These are phyloP conservation scores for Alternaria sp. DNA, from an alignment of 2,329 filamentous ascomycete species.

Conservation along the genomic window DNA sequence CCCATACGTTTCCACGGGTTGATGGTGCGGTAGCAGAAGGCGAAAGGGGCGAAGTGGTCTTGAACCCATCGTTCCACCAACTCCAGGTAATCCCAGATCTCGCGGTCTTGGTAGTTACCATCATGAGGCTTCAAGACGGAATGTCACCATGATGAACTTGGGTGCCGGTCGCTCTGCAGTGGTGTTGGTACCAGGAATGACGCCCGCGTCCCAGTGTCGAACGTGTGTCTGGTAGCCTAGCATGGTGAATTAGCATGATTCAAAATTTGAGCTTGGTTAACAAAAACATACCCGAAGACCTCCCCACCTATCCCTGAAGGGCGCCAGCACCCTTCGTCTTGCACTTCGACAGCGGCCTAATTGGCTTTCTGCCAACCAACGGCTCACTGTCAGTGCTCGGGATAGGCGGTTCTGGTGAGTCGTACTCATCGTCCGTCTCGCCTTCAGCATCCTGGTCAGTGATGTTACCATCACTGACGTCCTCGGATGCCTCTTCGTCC, in stretches of 20 bases:
- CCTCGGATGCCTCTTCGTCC: background rate
- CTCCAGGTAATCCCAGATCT: slow-evolving; percentile 49
- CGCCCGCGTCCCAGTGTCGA: slow-evolving; percentile 43
- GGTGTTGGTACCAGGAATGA: slow-evolving; percentile 39
- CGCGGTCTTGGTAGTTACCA: slow-evolving; percentile 44
- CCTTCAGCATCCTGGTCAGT: slow-evolving; percentile 8
- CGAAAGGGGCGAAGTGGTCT: slow-evolving; percentile 45
- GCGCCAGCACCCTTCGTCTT: slow-evolving; percentile 3
- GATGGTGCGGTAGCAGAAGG: slow-evolving; percentile 25
- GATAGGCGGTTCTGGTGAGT: background rate
- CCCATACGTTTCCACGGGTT: slow-evolving; percentile 47
- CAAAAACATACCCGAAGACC: background rate
- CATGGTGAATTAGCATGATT: background rate
- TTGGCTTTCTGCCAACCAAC: background rate
- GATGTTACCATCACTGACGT: background rate
- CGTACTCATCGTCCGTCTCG: slow-evolving; percentile 8
- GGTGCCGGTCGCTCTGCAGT: slow-evolving; percentile 40
- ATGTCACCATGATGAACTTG: slow-evolving; percentile 50
- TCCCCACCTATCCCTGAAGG: background rate
- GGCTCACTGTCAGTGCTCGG: background rate
- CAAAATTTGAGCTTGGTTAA: background rate
- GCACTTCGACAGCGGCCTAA: slow-evolving; percentile 2
- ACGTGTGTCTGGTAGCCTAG: background rate
- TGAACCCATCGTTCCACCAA: slow-evolving; percentile 42
- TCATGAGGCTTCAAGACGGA: slow-evolving; percentile 53